Conservation (phyloP, 2,329 filamentous ascomycete species). For the Myotisia sp. region DNA sequence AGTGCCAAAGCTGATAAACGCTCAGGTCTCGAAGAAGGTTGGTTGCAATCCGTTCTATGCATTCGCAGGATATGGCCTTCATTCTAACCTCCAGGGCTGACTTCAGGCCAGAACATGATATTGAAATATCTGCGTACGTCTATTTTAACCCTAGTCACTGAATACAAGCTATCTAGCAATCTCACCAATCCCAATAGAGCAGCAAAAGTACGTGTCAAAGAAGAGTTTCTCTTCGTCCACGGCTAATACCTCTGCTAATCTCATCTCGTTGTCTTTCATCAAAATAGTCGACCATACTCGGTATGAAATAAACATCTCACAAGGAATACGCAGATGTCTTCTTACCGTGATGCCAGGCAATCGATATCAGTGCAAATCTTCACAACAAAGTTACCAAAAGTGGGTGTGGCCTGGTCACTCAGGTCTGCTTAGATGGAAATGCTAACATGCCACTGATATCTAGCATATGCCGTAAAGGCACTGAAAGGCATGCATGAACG, state of each 20-base stretch:
- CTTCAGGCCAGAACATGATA: slow-evolving; percentile 31
- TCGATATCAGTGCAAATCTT: slow-evolving; percentile 46
- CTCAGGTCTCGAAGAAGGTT: slow-evolving; percentile 18
- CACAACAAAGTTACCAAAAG: slow-evolving; percentile 47
- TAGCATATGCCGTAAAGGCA: slow-evolving; percentile 44
- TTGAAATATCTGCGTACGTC: slow-evolving; percentile 38
- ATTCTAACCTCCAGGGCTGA: not conserved
- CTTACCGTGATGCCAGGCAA: slow-evolving; percentile 25
- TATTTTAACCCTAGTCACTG: not conserved
- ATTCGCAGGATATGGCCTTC: not conserved
- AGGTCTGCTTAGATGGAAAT: too few species aligned
- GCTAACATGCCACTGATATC: not conserved
- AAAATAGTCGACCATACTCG: slow-evolving; percentile 39
- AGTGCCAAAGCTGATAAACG: slow-evolving; percentile 10
- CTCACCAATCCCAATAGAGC: slow-evolving; percentile 20
- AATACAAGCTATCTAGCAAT: not conserved
- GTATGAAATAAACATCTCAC: slow-evolving; percentile 22
- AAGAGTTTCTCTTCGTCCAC: not conserved
- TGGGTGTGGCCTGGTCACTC: too few species aligned
- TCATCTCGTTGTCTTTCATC: not conserved
- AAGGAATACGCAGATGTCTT: not conserved
- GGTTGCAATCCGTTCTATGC: slow-evolving; percentile 2
- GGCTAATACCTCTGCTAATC: not conserved
- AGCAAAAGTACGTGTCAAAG: slow-evolving; percentile 32
- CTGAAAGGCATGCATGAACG: slow-evolving; percentile 50